A percentile compares a stretch with the other conserved stretches of the same genome.
phyloP scores from a whole-genome alignment of 179 eudicot species.

The Heliamphora pulchella region DNA sequence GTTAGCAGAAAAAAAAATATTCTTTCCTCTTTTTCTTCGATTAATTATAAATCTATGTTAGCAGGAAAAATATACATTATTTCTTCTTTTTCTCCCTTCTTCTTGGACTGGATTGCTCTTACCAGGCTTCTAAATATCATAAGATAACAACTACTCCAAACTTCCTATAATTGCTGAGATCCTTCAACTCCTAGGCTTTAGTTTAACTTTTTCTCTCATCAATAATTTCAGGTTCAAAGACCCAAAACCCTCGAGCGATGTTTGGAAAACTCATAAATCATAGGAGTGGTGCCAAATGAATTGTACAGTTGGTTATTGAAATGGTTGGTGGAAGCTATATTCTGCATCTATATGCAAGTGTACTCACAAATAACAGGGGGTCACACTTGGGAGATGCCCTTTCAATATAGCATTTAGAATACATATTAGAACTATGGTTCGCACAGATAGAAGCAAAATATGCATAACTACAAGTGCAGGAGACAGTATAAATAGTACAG shows the following conservation, averaged over 20 bases:
- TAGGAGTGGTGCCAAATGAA: not conserved
- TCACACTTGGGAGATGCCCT: no score
- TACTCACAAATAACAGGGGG: not conserved
- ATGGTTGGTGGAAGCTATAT: not conserved
- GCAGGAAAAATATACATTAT: no score
- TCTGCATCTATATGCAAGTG: not conserved
- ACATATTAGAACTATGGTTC: not conserved
- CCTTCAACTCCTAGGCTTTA: not conserved
- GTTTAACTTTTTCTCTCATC: conserved; percentile 7
- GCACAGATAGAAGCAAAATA: not conserved
- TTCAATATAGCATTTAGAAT: not conserved
- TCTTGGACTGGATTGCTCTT: no score
- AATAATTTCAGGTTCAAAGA: not conserved
- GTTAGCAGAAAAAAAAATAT: no score
- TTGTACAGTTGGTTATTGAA: not conserved
- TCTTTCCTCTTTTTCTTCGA: no score
- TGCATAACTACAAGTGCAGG: not conserved
- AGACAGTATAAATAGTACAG: not conserved
- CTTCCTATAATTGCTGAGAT: not conserved
- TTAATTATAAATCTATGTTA: no score
- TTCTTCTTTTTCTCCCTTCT: no score
- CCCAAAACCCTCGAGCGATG: not conserved
- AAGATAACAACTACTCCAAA: not conserved
- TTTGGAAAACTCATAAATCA: not conserved
- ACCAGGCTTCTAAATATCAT: not conserved